Evolutionary conservation across 1,284 basidiomycete species (phyloP), one percentile per base, ranked within the genome.

Genomic region (Erythrobasidium hasegawianum): DNA sequence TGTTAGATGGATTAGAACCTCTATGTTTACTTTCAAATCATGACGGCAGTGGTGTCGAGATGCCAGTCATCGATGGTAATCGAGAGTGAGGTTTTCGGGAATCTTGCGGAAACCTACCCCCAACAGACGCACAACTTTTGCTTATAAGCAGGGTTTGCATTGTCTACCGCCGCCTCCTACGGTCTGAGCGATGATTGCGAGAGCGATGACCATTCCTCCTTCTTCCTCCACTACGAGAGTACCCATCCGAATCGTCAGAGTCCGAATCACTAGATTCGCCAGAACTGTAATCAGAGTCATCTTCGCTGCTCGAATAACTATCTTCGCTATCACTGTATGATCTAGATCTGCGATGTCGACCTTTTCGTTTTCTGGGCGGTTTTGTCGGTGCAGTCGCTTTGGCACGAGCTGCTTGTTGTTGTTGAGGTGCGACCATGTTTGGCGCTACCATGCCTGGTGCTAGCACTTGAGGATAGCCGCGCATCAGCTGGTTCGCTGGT

Each of bases 191-290:
- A 47, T 18, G n/a, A n/a, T 24, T 16, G 14, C 43, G 8, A 5
- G 16, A 18, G 43, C 22, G 43, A n/a, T n/a, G n/a, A n/a, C n/a
- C n/a, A n/a, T n/a, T n/a, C n/a, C 16, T 47, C 14, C 43, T 47
- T 24, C 14, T 47, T 5, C 43, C 33, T 33, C 33, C 33, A 13
- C 61, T 55, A 16, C 50, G 22, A 14, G 61, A 45, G 38, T 64
- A 43, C 26, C 47, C 55, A n/a, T 50, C 61, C 13, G 49, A 55
- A 24, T 45, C 54, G 11, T 55, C 59, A 8, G 55, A 57, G 38
- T 41, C 55, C 29, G 29, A 39, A 22, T 59, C 57, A 14, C 24
- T 49, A 27, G 22, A 20, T 20, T 40, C 45, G 13, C 26, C 16
- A 5, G 43, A 47, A 8, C 22, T 24, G 22, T 24, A 18, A 14